Evolutionary conservation across 352 stramenopile species (phyloP), one percentile per base, ranked within the genome.

Genomic region (Globisporangium nunn): DNA sequence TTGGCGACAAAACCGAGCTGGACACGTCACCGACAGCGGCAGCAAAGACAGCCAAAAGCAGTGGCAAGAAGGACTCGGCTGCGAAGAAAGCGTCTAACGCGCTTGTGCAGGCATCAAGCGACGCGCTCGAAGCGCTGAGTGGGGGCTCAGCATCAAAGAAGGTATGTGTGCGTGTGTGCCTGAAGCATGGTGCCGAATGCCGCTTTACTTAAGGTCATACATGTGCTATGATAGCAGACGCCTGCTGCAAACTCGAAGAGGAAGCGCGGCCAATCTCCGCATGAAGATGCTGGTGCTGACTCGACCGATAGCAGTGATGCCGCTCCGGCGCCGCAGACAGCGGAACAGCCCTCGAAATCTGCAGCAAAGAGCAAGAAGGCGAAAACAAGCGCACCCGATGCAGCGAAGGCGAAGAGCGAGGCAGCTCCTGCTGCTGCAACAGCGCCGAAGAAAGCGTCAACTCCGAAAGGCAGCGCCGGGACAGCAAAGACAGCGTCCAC

Each of bases 31-130:
- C 45, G 28, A 37, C 52, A 17, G 56, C 56, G 52, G 39, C 47
- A 14, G 11, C 44, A 29, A 63, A 52, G 33, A 7, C 43, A 43
- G 17, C 39, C 10, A 63, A 58, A 2, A 52, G 29, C 57, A 62
- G 30, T n/a, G 43, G 17, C n/a, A 40, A 51, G 51, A 44, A 68
- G 48, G 50, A 68, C 54, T 53, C 28, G 43, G 58, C 41, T 61
- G 61, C 53, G 70, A 75, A 54, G 61, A 60, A 45, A 54, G 72
- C 28, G 52, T 63, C 50, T 0, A 6, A 28, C 0, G 49, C 49
- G 10, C 47, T 59, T 0, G 53, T 37, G 17, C 46, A 58, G 30
- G 47, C 44, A n/a, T 57, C 54, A 6, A 59, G 12, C 4, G 39
- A 58, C 1, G 59, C 48, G 10, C 46, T 61, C 31, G 53, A 60